Base-by-base conservation (phyloP, 306 rosid species). In the Lupinus albus region DNA sequence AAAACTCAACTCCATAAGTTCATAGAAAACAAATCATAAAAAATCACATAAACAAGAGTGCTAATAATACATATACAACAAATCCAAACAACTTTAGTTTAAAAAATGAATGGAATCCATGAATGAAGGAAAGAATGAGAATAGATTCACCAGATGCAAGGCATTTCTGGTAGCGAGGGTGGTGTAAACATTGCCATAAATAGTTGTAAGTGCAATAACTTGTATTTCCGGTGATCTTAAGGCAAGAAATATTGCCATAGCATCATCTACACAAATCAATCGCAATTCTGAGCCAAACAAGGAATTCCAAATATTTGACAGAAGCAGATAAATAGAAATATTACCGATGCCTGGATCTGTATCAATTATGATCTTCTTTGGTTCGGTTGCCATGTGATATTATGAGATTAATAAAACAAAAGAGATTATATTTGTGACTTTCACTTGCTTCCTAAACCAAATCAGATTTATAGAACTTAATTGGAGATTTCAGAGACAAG, bases 331-430 rank as follows among this genome's bases (percentile, higher is more conserved):
- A 15, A 46, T 46, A 25, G n/a, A n/a, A n/a, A n/a, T 49, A 44
- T 66, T 72, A 91, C 98, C 98, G 51, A 92, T 86, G 30, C 98
- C 98, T 30, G 98, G 98, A 60, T 92, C 98, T 11, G 98, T 92
- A 68, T 92, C 98, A 35, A 92, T 92, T 74, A 92, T 89, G 72
- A 89, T 83, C 86, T 89, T 89, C 89, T 89, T 89, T 52, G 89
- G 78, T 52, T 73, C 78, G 3, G 78, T 47, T 39, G 83, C 84
- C 95, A 86, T 86, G 66, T 68, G 47, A 25, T 25, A 25, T 25
- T 3, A 62, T 48, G 41, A 7, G 7, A 44, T 44, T 12, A 11
- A 5, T 2, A 7, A 36, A 11, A 28, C 54, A 70, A 7, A 18
- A 57, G 35, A 15, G 57, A 57, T 20, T 38, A 49, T 38, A 49